Base-by-base conservation (phyloP, 1,284 basidiomycete genomes). In the Leccinum insigne region DNA sequence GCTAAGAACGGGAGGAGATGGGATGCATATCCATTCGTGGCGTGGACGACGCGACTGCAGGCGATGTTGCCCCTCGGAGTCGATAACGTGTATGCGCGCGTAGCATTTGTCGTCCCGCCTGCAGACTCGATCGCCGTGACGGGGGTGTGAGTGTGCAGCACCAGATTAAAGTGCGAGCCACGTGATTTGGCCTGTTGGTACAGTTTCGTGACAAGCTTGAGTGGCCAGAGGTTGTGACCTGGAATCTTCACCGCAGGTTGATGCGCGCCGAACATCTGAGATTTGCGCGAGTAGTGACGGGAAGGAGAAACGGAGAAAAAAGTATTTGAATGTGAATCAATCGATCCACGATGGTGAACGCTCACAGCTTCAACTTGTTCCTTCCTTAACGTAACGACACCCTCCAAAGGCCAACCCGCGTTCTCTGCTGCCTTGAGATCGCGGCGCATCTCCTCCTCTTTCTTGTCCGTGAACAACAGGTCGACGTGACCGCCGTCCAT, bases 21-120 rank as follows among this genome's bases (percentile, higher is more conserved):
- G 1, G 86, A 85, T 1, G 87, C 85, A 65, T 95, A 93, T 0
- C 79, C 93, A 70, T 95, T 95, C 4, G 92, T 94, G 0, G 92
- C 92, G 71, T 95, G 92, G 1, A 95, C 76, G 49, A 95, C 81
- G 65, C 85, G 85, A 11, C 82, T 77, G 68, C 90, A 89, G 2
- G 75, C 44, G 38, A 92, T 73, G 0, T 73, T 59, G 3, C 92
- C 91, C 35, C 90, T 83, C 0, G 85, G 83, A 0, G 92, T 93
- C 4, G 75, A 71, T 4, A 74, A 57, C 9, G 35, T 57, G 35
- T 68, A 71, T 11, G 18, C 40, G 21, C 67, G 68, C 4, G 56
- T n/a, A 6, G 29, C 21, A 16, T 67, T 32, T 5, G 29, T 16
- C 8, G 32, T 32, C n/a, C 21, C 44, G 1, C 35, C 11, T 1